Conservation (phyloP, 345 rosid species). For the Citrus trifoliata region DNA sequence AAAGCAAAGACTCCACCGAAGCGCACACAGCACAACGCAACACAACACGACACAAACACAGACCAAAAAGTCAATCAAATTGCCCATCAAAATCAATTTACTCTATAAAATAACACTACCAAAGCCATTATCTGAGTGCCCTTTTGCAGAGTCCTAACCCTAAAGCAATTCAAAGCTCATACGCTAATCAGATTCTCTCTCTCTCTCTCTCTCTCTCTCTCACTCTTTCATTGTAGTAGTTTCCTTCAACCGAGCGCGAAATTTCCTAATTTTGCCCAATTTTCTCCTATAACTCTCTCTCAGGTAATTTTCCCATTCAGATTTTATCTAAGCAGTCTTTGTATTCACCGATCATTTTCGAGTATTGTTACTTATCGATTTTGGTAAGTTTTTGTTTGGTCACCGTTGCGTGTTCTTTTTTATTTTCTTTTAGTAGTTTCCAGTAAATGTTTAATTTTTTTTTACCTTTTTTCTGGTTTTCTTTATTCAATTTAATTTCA, state of each 20-base stretch:
- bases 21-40: neutral
- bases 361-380: neutral
- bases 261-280: neutral
- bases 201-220: neutral
- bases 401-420: neutral
- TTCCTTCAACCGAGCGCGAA: neutral
- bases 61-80: neutral
- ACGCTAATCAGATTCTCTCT: neutral
- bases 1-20: neutral
- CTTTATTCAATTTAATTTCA: neutral
- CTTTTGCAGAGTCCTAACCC: neutral
- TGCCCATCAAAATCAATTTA: neutral
- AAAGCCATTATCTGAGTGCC: neutral
- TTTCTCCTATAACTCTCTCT: neutral
- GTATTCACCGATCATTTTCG: neutral
- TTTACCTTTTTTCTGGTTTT: neutral
- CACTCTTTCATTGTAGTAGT: neutral
- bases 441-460: constrained; percentile 1
- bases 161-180: neutral
- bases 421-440: constrained; percentile 1
- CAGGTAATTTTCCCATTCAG: neutral
- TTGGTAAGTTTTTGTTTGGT: neutral
- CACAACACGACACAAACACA: neutral
- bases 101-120: neutral
- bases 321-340: neutral